Conservation (phyloP, 2,329 filamentous ascomycete genomes). For the Aplosporella prunicola region DNA sequence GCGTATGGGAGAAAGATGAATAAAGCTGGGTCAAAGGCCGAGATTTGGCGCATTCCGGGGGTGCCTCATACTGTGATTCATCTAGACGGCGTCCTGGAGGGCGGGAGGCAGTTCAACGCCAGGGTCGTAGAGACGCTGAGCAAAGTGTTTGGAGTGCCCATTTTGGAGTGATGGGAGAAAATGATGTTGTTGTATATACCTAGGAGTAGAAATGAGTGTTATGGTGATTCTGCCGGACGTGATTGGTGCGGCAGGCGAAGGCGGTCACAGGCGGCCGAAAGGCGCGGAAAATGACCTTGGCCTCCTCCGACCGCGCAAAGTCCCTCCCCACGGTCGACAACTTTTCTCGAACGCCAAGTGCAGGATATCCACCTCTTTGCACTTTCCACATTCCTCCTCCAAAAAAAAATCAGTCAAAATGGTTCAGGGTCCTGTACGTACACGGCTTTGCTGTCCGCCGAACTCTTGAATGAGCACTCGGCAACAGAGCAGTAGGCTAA, state of each 20-base stretch:
- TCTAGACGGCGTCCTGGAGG: conserved; percentile 5
- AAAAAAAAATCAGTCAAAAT: conserved; percentile 18
- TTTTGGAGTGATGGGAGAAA: background rate
- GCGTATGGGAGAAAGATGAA: conserved; percentile 30
- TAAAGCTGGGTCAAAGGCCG: conserved; percentile 25
- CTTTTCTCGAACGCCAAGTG: conserved; percentile 36
- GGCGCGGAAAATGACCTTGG: conserved; percentile 6
- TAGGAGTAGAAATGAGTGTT: background rate
- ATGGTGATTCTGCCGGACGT: background rate
- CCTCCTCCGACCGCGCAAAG: background rate
- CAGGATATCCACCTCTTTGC: conserved; percentile 91
- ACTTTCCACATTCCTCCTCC: conserved; percentile 35
- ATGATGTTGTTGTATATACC: background rate
- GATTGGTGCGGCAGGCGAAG: conserved; percentile 1
- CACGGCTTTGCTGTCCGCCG: conserved; percentile 89
- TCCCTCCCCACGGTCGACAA: conserved; percentile 1
- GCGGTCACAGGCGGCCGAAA: conserved; percentile 8
- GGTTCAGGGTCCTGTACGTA: conserved; percentile 67
- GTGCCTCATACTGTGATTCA: conserved; percentile 23
- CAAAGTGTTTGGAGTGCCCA: conserved; percentile 1
- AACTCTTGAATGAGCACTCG: conserved; percentile 25
- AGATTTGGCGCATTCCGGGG: conserved; percentile 22
- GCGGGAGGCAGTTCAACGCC: conserved; percentile 3
- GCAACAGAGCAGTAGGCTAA: conserved; percentile 88
- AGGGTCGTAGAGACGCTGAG: conserved; percentile 1